Conservation (phyloP, 2,329 filamentous ascomycete genomes). For the Paecilomyces sp. region DNA sequence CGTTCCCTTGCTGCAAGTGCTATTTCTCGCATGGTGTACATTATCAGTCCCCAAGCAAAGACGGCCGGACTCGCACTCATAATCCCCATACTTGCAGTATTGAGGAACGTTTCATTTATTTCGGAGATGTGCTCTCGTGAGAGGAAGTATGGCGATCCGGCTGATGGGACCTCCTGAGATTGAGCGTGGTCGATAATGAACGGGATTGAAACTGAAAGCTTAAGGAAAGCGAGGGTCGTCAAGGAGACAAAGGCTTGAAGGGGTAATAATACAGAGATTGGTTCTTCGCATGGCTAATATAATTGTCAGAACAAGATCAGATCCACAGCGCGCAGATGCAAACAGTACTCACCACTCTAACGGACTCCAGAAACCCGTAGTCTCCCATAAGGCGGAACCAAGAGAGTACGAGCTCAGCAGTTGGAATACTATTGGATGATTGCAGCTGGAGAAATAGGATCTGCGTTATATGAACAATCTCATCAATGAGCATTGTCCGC, state of each 20-base stretch:
- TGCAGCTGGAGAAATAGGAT: slow-evolving; percentile 66
- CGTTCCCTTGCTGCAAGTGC: slow-evolving; percentile 55
- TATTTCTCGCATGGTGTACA: slow-evolving; percentile 60
- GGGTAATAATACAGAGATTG: slow-evolving; percentile 39
- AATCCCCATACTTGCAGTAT: slow-evolving; percentile 50
- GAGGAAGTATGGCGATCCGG: slow-evolving; percentile 56
- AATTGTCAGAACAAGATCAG: slow-evolving; percentile 11
- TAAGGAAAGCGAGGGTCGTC: slow-evolving; percentile 66
- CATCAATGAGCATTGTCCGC: slow-evolving; percentile 57
- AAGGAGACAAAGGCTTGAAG: slow-evolving; percentile 64
- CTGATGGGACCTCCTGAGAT: slow-evolving; percentile 16
- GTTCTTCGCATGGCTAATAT: slow-evolving; percentile 31
- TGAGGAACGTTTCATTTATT: slow-evolving; percentile 64
- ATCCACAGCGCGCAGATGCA: slow-evolving; percentile 1
- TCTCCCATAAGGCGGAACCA: slow-evolving; percentile 71
- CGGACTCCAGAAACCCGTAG: slow-evolving; percentile 61
- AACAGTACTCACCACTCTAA: slow-evolving; percentile 47
- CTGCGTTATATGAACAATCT: slow-evolving; percentile 67
- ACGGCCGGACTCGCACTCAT: slow-evolving; percentile 63
- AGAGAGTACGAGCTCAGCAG: slow-evolving; percentile 52
- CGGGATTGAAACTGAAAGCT: slow-evolving; percentile 55
- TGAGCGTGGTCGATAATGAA: slow-evolving; percentile 34
- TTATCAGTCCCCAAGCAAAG: slow-evolving; percentile 73
- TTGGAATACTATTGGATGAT: slow-evolving; percentile 49
- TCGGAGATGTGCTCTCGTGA: slow-evolving; percentile 63